A percentile compares a stretch with the other conserved stretches of the same genome.
phyloP scores from a whole-genome alignment of 2,329 filamentous ascomycete genomes.

The Penicillium paneum region DNA sequence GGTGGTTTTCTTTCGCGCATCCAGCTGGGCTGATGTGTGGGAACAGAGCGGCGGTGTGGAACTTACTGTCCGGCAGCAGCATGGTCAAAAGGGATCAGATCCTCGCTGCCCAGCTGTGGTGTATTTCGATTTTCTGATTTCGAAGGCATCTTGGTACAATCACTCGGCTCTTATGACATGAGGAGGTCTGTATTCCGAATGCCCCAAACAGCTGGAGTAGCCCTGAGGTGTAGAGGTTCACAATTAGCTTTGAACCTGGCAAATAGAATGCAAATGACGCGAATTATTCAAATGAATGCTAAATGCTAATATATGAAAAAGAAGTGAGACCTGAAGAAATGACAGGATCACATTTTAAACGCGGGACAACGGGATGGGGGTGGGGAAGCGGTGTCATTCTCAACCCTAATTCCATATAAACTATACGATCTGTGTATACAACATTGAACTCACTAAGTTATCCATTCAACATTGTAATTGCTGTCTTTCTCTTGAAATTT shows the following conservation, averaged over 20 bases:
- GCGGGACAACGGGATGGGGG: background rate
- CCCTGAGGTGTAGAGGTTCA: background rate
- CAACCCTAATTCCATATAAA: background rate
- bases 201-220: background rate
- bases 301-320: background rate
- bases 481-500: background rate
- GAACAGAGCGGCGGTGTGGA: background rate
- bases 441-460: background rate
- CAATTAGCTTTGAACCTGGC: background rate
- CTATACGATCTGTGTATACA: background rate
- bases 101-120: constrained; percentile 37
- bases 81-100: constrained; percentile 46
- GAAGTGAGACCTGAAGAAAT: background rate
- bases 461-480: background rate
- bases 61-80: constrained; percentile 51
- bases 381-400: background rate
- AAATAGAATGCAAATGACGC: background rate
- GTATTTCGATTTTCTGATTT: constrained; percentile 34
- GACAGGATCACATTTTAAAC: background rate
- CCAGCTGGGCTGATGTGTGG: background rate
- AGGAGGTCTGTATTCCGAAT: background rate
- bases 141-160: constrained; percentile 29
- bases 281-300: background rate
- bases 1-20: background rate
- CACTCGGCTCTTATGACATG: background rate